Conservation (phyloP, 2,329 filamentous ascomycete species). For the Teratosphaeria destructans region DNA sequence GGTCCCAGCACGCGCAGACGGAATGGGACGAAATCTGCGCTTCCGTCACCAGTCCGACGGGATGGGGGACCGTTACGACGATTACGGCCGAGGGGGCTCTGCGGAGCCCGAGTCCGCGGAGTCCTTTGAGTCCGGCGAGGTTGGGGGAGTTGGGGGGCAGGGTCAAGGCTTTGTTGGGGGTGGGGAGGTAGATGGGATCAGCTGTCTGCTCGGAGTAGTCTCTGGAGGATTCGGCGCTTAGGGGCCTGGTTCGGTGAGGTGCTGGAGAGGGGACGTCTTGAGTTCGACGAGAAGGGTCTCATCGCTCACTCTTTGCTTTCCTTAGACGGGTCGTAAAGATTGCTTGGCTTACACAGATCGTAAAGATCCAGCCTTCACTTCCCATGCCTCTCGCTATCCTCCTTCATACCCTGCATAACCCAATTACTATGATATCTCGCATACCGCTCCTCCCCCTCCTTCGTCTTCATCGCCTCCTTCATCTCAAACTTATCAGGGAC, state of each 20-base stretch:
- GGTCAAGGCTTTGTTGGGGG: neutral
- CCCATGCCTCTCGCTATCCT: conserved; percentile 27
- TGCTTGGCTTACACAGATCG: neutral
- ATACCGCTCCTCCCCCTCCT: conserved; percentile 28
- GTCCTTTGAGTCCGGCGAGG: neutral
- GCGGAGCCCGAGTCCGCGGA: neutral
- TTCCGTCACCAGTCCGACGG: neutral
- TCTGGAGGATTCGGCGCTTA: no score
- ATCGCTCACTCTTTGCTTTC: neutral
- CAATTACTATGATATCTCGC: conserved; percentile 27
- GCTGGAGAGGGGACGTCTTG: neutral
- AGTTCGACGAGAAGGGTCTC: neutral
- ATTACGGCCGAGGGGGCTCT: neutral
- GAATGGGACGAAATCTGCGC: neutral
- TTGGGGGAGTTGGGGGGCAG: neutral
- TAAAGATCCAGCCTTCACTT: neutral
- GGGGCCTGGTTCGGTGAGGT: no score
- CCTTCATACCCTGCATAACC: conserved; percentile 30
- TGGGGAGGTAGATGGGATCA: no score
- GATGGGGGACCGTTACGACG: neutral
- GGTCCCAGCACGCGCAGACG: neutral
- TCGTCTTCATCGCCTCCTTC: conserved; percentile 28
- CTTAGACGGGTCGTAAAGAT: neutral
- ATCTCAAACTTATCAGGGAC: conserved; percentile 29
- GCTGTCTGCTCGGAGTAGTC: no score